A percentile compares a stretch with the other conserved stretches of the same genome.
These are phyloP conservation scores for Fusarium oligoseptatum DNA, from an alignment of 2,329 filamentous ascomycete genomes.

Conservation along the genomic window DNA sequence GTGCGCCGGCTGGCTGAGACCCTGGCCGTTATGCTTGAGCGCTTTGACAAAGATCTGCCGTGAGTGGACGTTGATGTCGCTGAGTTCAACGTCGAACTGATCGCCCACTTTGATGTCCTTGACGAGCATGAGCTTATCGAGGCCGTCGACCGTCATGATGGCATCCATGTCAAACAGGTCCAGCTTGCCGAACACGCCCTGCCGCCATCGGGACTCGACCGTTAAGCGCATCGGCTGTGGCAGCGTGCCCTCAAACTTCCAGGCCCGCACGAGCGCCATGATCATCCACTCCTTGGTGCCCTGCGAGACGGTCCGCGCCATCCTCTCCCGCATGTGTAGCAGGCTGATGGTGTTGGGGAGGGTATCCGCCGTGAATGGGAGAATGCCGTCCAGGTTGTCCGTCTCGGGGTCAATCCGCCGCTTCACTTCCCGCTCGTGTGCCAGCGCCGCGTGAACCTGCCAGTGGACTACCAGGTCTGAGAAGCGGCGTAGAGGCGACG, in stretches of 20 bases:
- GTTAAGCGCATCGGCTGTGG: conserved; percentile 64
- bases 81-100: conserved; percentile 67
- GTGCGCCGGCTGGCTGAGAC: conserved; percentile 24
- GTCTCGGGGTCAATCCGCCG: conserved; percentile 42
- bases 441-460: conserved; percentile 73
- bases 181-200: conserved; percentile 57
- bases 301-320: conserved; percentile 59
- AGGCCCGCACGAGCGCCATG: conserved; percentile 71
- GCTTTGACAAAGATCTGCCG: conserved; percentile 62
- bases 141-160: conserved; percentile 53
- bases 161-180: conserved; percentile 65
- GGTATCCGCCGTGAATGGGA: conserved; percentile 60
- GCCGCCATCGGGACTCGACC: conserved; percentile 55
- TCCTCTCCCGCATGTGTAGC: conserved; percentile 66
- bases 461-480: conserved; percentile 74
- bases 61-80: conserved; percentile 65
- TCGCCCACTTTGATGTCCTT: conserved; percentile 64
- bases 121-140: conserved; percentile 55
- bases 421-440: conserved; percentile 56
- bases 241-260: conserved; percentile 65
- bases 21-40: conserved; percentile 43
- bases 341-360: conserved; percentile 63
- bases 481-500: conserved; percentile 75
- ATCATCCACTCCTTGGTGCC: conserved; percentile 68
- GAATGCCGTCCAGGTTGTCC: conserved; percentile 52